These are phyloP conservation scores for Corynascus novoguineensis DNA, from an alignment of 495 filamentous ascomycete species.

Conservation along the genomic window DNA sequence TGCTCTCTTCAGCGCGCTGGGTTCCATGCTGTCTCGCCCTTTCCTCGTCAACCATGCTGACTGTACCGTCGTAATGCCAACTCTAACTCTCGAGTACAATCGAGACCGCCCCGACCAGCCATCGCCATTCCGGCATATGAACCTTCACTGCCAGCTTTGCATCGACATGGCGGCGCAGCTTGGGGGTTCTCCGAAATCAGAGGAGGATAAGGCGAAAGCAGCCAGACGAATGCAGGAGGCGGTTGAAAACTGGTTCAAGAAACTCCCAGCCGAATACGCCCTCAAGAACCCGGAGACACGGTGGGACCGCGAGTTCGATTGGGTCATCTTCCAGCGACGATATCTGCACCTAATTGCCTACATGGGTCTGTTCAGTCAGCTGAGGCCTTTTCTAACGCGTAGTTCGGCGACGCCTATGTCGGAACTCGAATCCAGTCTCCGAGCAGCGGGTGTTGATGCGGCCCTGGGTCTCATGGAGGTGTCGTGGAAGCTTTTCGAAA, in stretches of 20 bases:
- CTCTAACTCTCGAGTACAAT: constrained; percentile 34
- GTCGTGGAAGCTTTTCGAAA: constrained; percentile 39
- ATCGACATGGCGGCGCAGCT: constrained; percentile 25
- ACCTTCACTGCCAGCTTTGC: constrained; percentile 34
- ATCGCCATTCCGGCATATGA: constrained; percentile 41
- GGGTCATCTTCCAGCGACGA: constrained; percentile 44
- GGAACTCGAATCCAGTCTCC: constrained; percentile 26
- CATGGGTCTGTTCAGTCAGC: constrained; percentile 40
- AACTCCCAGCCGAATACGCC: constrained; percentile 41
- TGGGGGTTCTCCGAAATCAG: constrained; percentile 3
- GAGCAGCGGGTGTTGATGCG: constrained; percentile 36
- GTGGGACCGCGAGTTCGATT: constrained; percentile 40
- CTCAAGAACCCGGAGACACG: constrained; percentile 37
- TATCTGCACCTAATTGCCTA: constrained; percentile 46
- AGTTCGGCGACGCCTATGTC: constrained; percentile 27
- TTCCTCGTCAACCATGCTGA: constrained; percentile 35
- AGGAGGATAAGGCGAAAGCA: background rate
- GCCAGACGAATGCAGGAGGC: constrained; percentile 27
- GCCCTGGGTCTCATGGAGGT: constrained; percentile 39
- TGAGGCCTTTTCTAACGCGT: constrained; percentile 42
- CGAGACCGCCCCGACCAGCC: constrained; percentile 32
- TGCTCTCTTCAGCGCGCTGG: constrained; percentile 29
- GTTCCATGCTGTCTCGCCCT: constrained; percentile 35
- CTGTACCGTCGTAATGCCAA: constrained; percentile 34
- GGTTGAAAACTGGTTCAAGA: constrained; percentile 37